A percentile compares a stretch with the other conserved stretches of the same genome.
Conservation (phyloP, 805 yeast species). For the Millerago galiae region DNA sequence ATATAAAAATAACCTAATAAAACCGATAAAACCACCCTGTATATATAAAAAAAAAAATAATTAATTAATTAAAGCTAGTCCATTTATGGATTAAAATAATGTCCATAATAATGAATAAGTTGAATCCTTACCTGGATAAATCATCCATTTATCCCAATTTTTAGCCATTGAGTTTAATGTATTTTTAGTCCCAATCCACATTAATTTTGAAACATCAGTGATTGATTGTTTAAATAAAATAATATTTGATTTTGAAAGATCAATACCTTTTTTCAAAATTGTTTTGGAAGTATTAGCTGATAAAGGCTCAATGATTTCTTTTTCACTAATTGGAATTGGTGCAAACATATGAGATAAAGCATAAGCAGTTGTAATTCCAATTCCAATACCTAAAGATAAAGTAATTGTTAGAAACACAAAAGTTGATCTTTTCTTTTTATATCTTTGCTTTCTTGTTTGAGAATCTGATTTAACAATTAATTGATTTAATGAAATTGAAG, state of each 20-base stretch:
- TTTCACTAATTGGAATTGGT: not conserved
- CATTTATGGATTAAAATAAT: constrained; percentile 2
- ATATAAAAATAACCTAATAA: too few species aligned
- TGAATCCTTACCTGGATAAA: constrained; percentile 4
- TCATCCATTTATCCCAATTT: constrained; percentile 8
- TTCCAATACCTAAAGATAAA: constrained; percentile 20
- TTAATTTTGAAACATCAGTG: constrained; percentile 5
- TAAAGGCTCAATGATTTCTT: not conserved
- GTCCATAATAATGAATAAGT: constrained; percentile 11
- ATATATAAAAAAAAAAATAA: too few species aligned
- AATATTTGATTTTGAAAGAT: constrained; percentile 1
- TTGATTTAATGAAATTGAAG: not conserved
- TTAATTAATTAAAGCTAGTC: too few species aligned
- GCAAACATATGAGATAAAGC: constrained; percentile 1
- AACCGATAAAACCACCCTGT: too few species aligned
- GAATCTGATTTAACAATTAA: not conserved
- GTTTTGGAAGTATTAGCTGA: not conserved
- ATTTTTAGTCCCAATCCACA: constrained; percentile 8
- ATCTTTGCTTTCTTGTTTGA: constrained; percentile 13
- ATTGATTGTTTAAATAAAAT: constrained; percentile 7
- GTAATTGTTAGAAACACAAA: constrained; percentile 14
- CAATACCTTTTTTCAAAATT: not conserved
- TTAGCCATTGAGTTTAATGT: not conserved
- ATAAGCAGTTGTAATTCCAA: constrained; percentile 20
- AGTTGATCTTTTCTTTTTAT: constrained; percentile 5